Evolutionary conservation across 1,139 yeast species (phyloP).

Genomic region (Pichia sp.): DNA sequence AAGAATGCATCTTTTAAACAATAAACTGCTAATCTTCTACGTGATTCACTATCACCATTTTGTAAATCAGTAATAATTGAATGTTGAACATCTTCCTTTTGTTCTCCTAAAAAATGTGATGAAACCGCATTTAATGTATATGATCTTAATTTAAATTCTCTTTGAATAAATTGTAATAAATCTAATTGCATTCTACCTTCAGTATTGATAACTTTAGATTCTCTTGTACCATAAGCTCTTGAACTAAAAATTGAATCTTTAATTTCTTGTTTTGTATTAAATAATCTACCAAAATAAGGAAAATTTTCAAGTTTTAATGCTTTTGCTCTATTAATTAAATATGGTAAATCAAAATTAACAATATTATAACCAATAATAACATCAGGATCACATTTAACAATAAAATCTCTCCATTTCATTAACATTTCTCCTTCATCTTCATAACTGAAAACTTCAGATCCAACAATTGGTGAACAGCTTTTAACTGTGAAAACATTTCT

Average conservation of each 20-base stretch:
- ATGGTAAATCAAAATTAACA: slow-evolving; percentile 92
- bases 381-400: slow-evolving; percentile 84
- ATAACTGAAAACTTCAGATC: slow-evolving; percentile 80
- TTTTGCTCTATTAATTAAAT: slow-evolving; percentile 77
- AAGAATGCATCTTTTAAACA: slow-evolving; percentile 95
- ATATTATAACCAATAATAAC: slow-evolving; percentile 95
- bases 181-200: slow-evolving; percentile 97
- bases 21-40: slow-evolving; percentile 93
- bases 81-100: slow-evolving; percentile 97
- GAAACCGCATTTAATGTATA: slow-evolving; percentile 94
- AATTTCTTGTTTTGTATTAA: slow-evolving; percentile 62
- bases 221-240: slow-evolving; percentile 94
- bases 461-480: slow-evolving; percentile 88
- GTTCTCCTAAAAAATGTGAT: slow-evolving; percentile 90
- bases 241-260: slow-evolving; percentile 84
- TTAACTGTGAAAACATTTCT: slow-evolving; percentile 92
- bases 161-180: slow-evolving; percentile 82
- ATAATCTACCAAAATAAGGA: slow-evolving; percentile 82
- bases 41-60: slow-evolving; percentile 85
- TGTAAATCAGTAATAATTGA: slow-evolving; percentile 93
- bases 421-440: slow-evolving; percentile 77
- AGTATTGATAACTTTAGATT: slow-evolving; percentile 82
- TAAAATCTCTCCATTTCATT: slow-evolving; percentile 77
- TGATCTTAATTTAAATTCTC: slow-evolving; percentile 91
- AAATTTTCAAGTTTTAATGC: slow-evolving; percentile 63